Evolutionary conservation across 1,139 yeast genomes (phyloP), one percentile per base, ranked within the genome.

Genomic region (Nakaseomyces uthaithaninus): DNA sequence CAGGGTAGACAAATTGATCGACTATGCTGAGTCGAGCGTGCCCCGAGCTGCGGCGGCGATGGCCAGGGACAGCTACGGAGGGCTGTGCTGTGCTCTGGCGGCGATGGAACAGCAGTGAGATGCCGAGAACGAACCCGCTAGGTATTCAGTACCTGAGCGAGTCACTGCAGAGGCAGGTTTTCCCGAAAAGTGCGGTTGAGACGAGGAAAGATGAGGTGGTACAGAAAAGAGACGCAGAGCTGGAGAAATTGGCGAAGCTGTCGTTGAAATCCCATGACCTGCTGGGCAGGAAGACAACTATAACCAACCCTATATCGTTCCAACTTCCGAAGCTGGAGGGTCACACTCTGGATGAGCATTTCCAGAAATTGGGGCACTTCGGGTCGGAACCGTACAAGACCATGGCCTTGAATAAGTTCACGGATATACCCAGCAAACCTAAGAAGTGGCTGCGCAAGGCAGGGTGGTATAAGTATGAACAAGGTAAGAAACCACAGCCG

Each of bases 381-480:
- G 70, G 76, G 9, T 62, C 79, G 3, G 74, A 76, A 40, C 85
- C 89, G 0, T 89, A 83, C 60, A 59, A 74, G 35, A 52, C 56
- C 36, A 53, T 53, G 53, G 69, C 76, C 57, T 75, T 66, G 38
- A 60, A 59, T 18, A 53, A 55, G 45, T 74, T 71, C 47, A 69
- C 68, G 0, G 49, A 57, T 0, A 45, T 61, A 0, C 60, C 78
- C 14, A 80, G 82, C 1, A 51, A 53, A 12, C 93, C 94, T 0
- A 45, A 57, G 3, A 54, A 63, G 1, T 83, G 93, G 87, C 41
- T 62, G 1, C 62, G 74, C 37, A 58, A 65, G 48, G 63, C 87
- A 3, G 98, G 98, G 2, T 93, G 99, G 99, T 71, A 77, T 15
- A 68, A 81, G 49, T 93, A 93, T 59, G 74, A 64, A 3, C 62